These are phyloP conservation scores for Pyracantha coccinea DNA, from an alignment of 331 rosid genomes.

Conservation along the genomic window DNA sequence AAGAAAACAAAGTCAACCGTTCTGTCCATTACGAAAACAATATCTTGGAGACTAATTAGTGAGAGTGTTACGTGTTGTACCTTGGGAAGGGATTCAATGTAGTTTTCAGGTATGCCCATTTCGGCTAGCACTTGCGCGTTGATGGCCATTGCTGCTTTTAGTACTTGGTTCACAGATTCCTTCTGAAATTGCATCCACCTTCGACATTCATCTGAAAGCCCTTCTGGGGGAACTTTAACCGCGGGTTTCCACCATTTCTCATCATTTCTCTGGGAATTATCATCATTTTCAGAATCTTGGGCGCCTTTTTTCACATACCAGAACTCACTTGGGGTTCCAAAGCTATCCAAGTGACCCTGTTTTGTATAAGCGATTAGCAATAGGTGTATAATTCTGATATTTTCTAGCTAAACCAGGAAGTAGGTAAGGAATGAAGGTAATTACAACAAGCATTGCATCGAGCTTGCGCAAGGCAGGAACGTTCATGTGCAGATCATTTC, in stretches of 20 bases:
- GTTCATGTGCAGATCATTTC: conserved; percentile 74
- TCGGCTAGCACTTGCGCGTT: conserved; percentile 75
- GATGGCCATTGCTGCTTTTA: conserved; percentile 95
- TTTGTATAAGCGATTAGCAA: conserved; percentile 15
- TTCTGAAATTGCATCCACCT: conserved; percentile 61
- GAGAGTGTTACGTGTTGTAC: conserved; percentile 7
- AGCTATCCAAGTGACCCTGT: conserved; percentile 63
- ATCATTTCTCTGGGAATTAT: conserved; percentile 28
- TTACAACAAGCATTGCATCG: conserved; percentile 81
- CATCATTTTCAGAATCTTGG: conserved; percentile 31
- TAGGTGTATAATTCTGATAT: not conserved
- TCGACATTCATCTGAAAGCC: conserved; percentile 47
- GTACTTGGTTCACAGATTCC: conserved; percentile 69
- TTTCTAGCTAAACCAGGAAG: not conserved
- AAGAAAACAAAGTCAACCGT: not conserved
- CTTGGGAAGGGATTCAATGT: conserved; percentile 86
- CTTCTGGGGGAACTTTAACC: conserved; percentile 62
- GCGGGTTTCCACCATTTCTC: conserved; percentile 93
- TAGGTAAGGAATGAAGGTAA: not conserved
- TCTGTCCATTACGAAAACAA: not conserved
- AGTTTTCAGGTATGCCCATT: conserved; percentile 79
- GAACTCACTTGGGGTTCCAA: conserved; percentile 57
- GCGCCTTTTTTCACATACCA: conserved; percentile 61
- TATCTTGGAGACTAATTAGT: not conserved
- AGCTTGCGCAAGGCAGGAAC: conserved; percentile 79